A percentile compares a stretch with the other conserved stretches of the same genome.
phyloP scores from a whole-genome alignment of 73 alveolate genomes.

The Loxodes magnus region DNA sequence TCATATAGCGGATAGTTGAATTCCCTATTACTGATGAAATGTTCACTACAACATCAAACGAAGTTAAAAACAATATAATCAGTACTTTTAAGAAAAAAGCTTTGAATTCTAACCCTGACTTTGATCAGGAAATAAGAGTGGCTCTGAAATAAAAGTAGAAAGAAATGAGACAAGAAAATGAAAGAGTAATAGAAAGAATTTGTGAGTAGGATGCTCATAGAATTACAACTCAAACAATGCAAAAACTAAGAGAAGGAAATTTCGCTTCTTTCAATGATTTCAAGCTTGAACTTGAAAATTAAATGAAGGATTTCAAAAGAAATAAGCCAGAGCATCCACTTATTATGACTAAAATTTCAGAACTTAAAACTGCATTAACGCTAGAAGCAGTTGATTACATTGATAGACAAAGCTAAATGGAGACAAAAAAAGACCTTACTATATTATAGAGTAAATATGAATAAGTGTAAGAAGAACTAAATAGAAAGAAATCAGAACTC shows the following conservation, averaged over 20 bases:
- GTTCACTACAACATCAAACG: not conserved
- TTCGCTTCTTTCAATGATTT: conserved; percentile 5
- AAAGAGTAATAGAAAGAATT: conserved; percentile 40
- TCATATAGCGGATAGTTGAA: not conserved
- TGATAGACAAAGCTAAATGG: not conserved
- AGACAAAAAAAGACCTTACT: not conserved
- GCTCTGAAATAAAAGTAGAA: conserved; percentile 6
- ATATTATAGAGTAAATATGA: not conserved
- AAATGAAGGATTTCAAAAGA: not conserved
- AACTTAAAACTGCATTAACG: not conserved
- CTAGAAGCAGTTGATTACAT: conserved; percentile 12
- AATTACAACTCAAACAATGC: not conserved
- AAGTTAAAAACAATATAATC: not conserved
- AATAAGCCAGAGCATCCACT: conserved; percentile 1
- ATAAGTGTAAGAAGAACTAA: not conserved
- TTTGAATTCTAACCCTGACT: too few relatives aligned
- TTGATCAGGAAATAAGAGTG: too few relatives aligned
- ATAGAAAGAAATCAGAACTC: conserved; percentile 4
- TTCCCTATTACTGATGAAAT: conserved; percentile 4
- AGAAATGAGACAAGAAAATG: conserved; percentile 18
- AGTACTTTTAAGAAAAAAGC: not conserved
- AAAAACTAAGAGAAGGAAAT: conserved; percentile 6
- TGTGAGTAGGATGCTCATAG: conserved; percentile 11
- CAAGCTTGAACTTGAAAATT: conserved; percentile 7
- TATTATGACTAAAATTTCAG: not conserved